These are phyloP conservation scores for Dioscorea dumetorum DNA, from an alignment of 106 monocot species.

Conservation along the genomic window DNA sequence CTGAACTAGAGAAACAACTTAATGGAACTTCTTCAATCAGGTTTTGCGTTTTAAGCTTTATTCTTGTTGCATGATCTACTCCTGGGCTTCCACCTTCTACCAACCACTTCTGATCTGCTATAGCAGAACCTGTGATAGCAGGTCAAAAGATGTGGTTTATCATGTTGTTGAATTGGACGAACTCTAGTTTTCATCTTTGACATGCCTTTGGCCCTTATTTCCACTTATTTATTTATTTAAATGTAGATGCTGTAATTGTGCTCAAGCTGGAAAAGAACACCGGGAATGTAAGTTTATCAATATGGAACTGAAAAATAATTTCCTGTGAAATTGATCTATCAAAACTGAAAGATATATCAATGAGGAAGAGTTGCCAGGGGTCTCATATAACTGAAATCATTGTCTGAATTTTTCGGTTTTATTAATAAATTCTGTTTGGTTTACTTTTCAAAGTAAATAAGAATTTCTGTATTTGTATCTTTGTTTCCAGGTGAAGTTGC, in stretches of 20 bases:
- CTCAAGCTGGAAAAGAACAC: constrained; percentile 27
- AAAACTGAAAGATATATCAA: not conserved
- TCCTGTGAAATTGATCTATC: not conserved
- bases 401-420: not conserved
- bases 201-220: not conserved
- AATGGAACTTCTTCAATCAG: constrained; percentile 24
- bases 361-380: not conserved
- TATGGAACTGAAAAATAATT: not conserved
- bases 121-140: too few relatives aligned
- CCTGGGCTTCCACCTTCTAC: not conserved
- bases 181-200: not conserved
- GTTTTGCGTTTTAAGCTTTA: constrained; percentile 6
- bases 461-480: not conserved
- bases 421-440: not conserved
- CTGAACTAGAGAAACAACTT: constrained; percentile 36
- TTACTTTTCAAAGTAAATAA: too few relatives aligned
- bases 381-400: not conserved
- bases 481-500: constrained; percentile 34
- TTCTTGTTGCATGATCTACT: too few relatives aligned
- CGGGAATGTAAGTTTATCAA: constrained; percentile 31
- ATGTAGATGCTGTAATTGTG: constrained; percentile 21
- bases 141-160: not conserved
- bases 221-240: not conserved
- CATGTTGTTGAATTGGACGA: not conserved
- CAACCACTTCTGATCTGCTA: not conserved